These are phyloP conservation scores for Papilionanthe hybrid DNA, from an alignment of 116 monocot species.

Conservation along the genomic window DNA sequence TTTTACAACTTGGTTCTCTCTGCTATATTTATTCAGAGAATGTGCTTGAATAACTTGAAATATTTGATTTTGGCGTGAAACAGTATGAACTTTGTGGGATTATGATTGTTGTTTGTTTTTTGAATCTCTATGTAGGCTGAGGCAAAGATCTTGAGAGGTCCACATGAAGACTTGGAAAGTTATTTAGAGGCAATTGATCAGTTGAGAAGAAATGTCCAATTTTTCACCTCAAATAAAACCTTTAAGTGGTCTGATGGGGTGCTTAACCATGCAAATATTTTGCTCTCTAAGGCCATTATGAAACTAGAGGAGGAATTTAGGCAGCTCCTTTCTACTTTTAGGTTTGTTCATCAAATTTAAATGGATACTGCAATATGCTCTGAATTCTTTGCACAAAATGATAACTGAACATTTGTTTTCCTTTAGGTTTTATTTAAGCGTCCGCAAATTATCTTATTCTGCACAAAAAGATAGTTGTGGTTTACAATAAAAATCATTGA, in stretches of 20 bases:
- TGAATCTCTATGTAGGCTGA: constrained; percentile 34
- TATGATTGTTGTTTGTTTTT: neutral
- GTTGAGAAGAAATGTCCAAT: constrained; percentile 51
- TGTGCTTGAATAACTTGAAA: neutral
- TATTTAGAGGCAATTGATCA: constrained; percentile 69
- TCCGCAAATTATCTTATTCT: neutral
- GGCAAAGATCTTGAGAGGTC: constrained; percentile 67
- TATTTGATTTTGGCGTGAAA: neutral
- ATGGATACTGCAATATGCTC: neutral
- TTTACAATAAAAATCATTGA: neutral
- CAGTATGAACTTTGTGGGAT: neutral
- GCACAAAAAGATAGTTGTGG: too few species aligned
- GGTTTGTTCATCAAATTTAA: constrained; percentile 27
- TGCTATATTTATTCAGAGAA: neutral
- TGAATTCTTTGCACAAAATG: neutral
- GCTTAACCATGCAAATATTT: constrained; percentile 53
- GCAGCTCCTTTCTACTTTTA: constrained; percentile 53
- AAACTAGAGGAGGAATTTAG: constrained; percentile 85
- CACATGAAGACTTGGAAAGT: constrained; percentile 73
- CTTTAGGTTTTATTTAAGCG: neutral
- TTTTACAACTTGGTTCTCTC: neutral
- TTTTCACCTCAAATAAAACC: constrained; percentile 57
- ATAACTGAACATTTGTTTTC: neutral
- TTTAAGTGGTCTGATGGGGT: constrained; percentile 59
- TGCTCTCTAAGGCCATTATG: constrained; percentile 54